Evolutionary conservation across 2,329 filamentous ascomycete species (phyloP).

Genomic region (Cryphonectria parasitica): DNA sequence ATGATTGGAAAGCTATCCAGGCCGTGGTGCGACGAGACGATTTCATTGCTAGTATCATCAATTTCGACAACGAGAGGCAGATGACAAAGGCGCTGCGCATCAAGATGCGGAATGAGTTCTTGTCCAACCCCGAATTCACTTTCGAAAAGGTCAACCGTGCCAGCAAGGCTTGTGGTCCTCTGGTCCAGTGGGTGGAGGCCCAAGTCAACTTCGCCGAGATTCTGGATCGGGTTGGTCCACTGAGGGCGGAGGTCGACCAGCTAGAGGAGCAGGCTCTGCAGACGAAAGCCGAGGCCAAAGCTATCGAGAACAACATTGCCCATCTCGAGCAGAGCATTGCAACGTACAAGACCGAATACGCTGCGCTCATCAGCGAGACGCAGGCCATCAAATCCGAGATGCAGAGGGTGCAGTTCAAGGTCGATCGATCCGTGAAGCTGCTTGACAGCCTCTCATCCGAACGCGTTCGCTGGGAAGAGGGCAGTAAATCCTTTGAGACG

Average conservation of each 20-base stretch:
- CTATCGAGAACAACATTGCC: constrained; percentile 84
- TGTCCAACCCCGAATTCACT: constrained; percentile 93
- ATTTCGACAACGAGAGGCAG: constrained; percentile 92
- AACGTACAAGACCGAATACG: constrained; percentile 95
- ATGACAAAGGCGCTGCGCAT: constrained; percentile 83
- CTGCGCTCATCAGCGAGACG: constrained; percentile 92
- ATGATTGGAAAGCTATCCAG: constrained; percentile 90
- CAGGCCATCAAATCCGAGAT: constrained; percentile 98
- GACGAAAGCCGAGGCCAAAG: constrained; percentile 91
- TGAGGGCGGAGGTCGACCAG: constrained; percentile 85
- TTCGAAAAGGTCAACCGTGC: constrained; percentile 96
- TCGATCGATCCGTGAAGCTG: constrained; percentile 91
- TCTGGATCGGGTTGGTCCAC: constrained; percentile 86
- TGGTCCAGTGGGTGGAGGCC: constrained; percentile 96
- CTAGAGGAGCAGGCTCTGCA: constrained; percentile 87
- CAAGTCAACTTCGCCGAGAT: constrained; percentile 99
- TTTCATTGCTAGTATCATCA: constrained; percentile 97
- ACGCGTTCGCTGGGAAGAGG: constrained; percentile 90
- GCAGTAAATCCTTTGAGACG: constrained; percentile 96
- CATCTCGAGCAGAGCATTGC: constrained; percentile 88
- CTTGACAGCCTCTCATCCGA: constrained; percentile 96
- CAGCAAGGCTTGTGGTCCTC: constrained; percentile 92
- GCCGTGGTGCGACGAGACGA: constrained; percentile 88
- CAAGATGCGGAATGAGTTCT: constrained; percentile 91
- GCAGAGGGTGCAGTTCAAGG: constrained; percentile 95